Conservation (phyloP, 176 grass and related monocot species). For the Carex littledalei region DNA sequence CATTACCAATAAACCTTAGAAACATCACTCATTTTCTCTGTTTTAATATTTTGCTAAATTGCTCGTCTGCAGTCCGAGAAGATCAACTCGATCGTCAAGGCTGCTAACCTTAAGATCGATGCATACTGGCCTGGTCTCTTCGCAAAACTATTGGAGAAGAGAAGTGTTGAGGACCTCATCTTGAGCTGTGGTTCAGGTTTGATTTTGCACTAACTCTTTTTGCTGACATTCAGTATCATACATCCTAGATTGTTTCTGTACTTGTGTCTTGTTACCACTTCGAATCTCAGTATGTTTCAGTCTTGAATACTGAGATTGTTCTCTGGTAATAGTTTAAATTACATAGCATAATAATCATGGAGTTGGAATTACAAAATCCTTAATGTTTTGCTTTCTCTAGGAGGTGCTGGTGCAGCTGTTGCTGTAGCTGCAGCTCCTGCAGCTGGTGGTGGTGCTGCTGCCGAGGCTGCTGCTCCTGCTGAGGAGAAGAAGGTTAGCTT, state of each 20-base stretch:
- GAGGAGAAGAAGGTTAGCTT: conserved; percentile 66
- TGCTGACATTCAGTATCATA: neutral
- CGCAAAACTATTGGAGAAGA: conserved; percentile 64
- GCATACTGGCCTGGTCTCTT: conserved; percentile 79
- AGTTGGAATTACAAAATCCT: neutral
- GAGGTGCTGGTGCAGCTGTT: conserved; percentile 52
- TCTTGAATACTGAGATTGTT: neutral
- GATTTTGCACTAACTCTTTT: neutral
- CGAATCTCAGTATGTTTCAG: neutral
- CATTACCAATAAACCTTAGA: neutral
- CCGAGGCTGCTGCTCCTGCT: conserved; percentile 34
- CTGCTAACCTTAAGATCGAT: conserved; percentile 64
- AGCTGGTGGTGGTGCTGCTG: conserved; percentile 32
- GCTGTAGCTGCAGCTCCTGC: conserved; percentile 43
- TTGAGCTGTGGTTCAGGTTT: conserved; percentile 77
- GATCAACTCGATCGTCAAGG: conserved; percentile 54
- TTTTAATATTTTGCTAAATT: neutral
- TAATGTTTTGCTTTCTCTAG: conserved; percentile 7
- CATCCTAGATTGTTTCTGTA: neutral
- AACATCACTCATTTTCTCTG: neutral
- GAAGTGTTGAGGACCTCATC: conserved; percentile 79
- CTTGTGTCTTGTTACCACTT: neutral
- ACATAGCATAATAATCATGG: no score
- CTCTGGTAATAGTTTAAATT: neutral
- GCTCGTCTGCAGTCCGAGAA: conserved; percentile 41